Evolutionary conservation across 768 basidiomycete genomes (phyloP), one percentile per base, ranked within the genome.

Genomic region (Auricularia sp.): DNA sequence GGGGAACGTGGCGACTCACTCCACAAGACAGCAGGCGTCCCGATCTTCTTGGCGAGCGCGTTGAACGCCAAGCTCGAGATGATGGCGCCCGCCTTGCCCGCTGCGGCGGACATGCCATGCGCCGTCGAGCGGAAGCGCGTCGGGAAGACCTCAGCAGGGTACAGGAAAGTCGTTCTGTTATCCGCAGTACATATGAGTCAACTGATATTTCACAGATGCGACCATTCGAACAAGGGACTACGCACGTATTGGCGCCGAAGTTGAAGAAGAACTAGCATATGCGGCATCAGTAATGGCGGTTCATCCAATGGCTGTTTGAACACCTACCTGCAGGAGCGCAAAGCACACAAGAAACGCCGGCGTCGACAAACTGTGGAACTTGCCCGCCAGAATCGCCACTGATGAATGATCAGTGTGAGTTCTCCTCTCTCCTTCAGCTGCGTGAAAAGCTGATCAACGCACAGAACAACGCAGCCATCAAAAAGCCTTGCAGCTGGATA

Each of bases 381-480:
- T 66, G 71, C 68, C 72, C 71, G 78, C 72, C 59, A 71, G 68
- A 62, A 74, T 43, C 69, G 71, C 87, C 70, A 88, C 86, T 87
- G 29, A 2, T 29, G 29, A 2, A 77, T 73, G 34, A 77, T 67
- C 7, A 74, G 64, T 8, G 74, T 68, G 61, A 78, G 70, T 64
- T 29, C 29, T 8, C 42, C n/a, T 63, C 67, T 34, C 18, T 34
- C 61, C 14, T 47, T 35, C 18, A 33, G 21, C 34, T 3, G 35
- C 65, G 5, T 8, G 29, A 29, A 29, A 29, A 29, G 29, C 29
- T 29, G 29, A 3, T 29, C 2, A 3, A 68, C 79, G 12, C 74
- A 87, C 86, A 74, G 77, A 90, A 88, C 0, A 91, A 74, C 0
- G 84, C 86, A n/a, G 84, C 77, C 68, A 87, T 69, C 36, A 89